Base-by-base conservation (phyloP, 352 stramenopile species). In the Phytophthora citricola region DNA sequence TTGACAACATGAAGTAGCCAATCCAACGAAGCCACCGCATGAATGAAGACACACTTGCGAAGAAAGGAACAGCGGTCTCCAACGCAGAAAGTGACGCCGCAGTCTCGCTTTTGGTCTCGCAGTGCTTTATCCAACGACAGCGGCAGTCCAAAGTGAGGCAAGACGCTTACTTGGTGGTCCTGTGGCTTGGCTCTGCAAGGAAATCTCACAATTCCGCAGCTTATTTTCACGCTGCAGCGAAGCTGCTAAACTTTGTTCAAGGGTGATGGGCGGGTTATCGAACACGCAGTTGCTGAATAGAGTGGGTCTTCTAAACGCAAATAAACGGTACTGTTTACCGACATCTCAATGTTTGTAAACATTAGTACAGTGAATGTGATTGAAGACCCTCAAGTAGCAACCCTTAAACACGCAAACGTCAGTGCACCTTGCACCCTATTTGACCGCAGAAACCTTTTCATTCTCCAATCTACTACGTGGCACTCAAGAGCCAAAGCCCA, bases 221-320 rank as follows among this genome's bases (percentile, higher is more conserved):
- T 11, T 38, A n/a, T 2, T 12, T 40, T 4, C 20, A 40, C 10
- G 34, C 8, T 45, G 65, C 39, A 64, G 49, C 50, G 39, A 39
- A 62, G 48, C 36, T 66, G 9, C 24, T 32, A n/a, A 4, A 56
- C 27, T 34, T 54, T 46, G 56, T 51, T 58, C 34, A 17, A 10
- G 20, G 41, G 34, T 50, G 59, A 62, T 62, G 40, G 36, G 36
- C 55, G 5, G 8, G 20, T 27, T 4, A 55, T 44, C 15, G 24
- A 69, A 73, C 66, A 73, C 59, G 59, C 53, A 65, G 54, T 73
- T 73, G 65, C 52, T 45, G 38, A 27, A 63, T 59, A 32, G n/a
- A 43, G n/a, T 36, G 47, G 5, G 31, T 27, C 22, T 45, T 55
- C 15, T 11, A 43, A 20, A 48, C 11, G 7, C n/a, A n/a, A 60